Percentiles rank a stretch among this genome's conserved stretches.
These are phyloP conservation scores for Pseudoneurospora amorphoporcata DNA, from an alignment of 495 filamentous ascomycete genomes.

Conservation along the genomic window DNA sequence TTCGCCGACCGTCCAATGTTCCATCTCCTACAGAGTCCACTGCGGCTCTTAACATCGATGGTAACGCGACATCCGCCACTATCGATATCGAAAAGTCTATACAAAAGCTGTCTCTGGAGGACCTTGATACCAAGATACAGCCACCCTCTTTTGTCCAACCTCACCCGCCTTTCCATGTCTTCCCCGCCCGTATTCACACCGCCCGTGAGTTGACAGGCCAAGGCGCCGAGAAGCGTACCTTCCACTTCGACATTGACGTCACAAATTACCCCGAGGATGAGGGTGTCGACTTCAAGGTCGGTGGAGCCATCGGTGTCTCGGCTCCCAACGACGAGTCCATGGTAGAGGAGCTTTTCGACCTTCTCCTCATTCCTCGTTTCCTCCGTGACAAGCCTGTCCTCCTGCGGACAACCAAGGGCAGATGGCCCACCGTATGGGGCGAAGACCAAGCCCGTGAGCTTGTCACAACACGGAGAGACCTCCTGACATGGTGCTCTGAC, in stretches of 20 bases:
- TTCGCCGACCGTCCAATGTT: conserved; percentile 21
- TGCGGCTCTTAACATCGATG: conserved; percentile 17
- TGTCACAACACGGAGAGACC: conserved; percentile 76
- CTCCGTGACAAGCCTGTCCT: conserved; percentile 73
- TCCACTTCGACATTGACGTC: conserved; percentile 93
- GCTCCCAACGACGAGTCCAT: conserved; percentile 71
- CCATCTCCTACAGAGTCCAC: conserved; percentile 31
- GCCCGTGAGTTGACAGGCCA: conserved; percentile 75
- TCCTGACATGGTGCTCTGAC: conserved; percentile 92
- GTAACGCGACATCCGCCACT: neutral
- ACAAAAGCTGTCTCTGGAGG: conserved; percentile 24
- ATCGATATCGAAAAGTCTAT: conserved; percentile 15
- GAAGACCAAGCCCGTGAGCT: conserved; percentile 77
- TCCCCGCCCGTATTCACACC: conserved; percentile 68
- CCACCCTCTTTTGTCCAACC: conserved; percentile 87
- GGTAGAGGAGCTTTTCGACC: conserved; percentile 75
- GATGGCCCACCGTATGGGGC: conserved; percentile 98
- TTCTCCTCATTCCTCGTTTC: conserved; percentile 63
- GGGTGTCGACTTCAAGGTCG: conserved; percentile 87
- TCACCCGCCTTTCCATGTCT: conserved; percentile 88
- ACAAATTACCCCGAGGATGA: conserved; percentile 88
- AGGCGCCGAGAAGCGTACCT: conserved; percentile 95
- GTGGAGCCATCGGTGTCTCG: conserved; percentile 86
- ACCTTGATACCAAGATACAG: conserved; percentile 42
- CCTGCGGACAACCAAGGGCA: conserved; percentile 64